Evolutionary conservation across 768 basidiomycete species (phyloP).

Genomic region (Wakefieldia striispora): DNA sequence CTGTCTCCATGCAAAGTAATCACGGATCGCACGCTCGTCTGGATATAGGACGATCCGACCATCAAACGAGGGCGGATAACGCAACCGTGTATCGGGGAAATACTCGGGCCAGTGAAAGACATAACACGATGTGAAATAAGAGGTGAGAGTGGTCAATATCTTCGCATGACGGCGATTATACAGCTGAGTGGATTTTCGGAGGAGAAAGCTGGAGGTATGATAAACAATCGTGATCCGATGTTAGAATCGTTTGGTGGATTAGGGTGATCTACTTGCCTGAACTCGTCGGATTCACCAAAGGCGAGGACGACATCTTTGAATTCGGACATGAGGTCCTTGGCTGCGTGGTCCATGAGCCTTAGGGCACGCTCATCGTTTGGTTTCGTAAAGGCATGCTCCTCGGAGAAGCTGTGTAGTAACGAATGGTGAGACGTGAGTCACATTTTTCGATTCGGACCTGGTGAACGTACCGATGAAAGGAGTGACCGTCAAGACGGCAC

Average conservation of each 20-base stretch:
- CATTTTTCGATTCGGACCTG: no score
- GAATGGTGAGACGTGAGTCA: not conserved
- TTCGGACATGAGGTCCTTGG: constrained; percentile 74
- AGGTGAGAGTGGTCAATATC: constrained; percentile 78
- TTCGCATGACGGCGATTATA: constrained; percentile 89
- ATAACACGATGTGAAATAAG: constrained; percentile 88
- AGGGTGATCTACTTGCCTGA: constrained; percentile 53
- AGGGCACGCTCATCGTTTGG: constrained; percentile 91
- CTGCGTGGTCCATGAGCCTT: constrained; percentile 89
- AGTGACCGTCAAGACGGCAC: constrained; percentile 87
- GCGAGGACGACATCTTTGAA: constrained; percentile 82
- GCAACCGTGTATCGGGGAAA: constrained; percentile 68
- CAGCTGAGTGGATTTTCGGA: constrained; percentile 68
- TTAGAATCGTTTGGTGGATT: not conserved
- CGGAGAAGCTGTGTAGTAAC: constrained; percentile 64
- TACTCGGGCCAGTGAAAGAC: constrained; percentile 82
- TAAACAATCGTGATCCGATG: no score
- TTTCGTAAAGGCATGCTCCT: constrained; percentile 77
- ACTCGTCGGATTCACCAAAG: constrained; percentile 98
- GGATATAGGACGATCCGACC: constrained; percentile 87
- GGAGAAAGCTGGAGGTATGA: constrained; percentile 65
- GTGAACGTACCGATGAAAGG: constrained; percentile 78
- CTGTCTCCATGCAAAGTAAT: constrained; percentile 97
- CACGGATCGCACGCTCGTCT: constrained; percentile 62
- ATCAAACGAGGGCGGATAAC: constrained; percentile 91